Base-by-base conservation (phyloP, 2,329 filamentous ascomycete species). In the Botrytis sinoallii region DNA sequence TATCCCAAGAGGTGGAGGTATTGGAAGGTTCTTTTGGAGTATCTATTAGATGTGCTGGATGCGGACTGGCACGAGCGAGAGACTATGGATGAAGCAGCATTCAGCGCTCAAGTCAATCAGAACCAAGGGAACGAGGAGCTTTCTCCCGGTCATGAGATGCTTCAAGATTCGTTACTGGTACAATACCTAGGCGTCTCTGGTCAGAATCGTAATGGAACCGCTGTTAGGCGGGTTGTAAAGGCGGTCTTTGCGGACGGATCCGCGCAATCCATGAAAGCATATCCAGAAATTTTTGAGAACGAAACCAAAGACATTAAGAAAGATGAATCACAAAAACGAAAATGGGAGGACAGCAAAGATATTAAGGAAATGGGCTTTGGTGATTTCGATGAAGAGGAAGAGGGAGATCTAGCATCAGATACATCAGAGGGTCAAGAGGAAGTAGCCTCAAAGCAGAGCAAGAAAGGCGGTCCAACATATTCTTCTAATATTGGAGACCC, bases 21-120 rank as follows among this genome's bases (percentile, higher is more conserved):
- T 79, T 98, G 95, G 94, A 90, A 87, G 77, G 83, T 89, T 12
- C 97, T 94, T 92, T 85, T 98, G 22, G 88, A 91, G 48, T 90
- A 92, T 75, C 92, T 97, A 86, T 82, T 97, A 8, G 92, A 95
- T 78, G 89, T 92, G 10, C 84, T 98, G 20, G 91, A 96, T 76
- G 84, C 85, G 4, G 93, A 97, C 78, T 90, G 92, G 81, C 81
- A 86, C 9, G 88, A 90, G 75, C 85, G 90, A 9, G 81, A 87
- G 69, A 83, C 85, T 14, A 80, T 85, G 61, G 88, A 90, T 71
- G 76, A 59, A 20, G 32, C 42, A 35, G 46, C 70, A 69, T 16
- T 78, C 42, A 29, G 38, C 29, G 32, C 22, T 40, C 44, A 71
- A 38, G 29, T 25, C 82, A 83, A 63, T 79, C 59, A 25, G 80